Percentiles rank a stretch among this genome's conserved stretches.
Evolutionary conservation across 2,329 filamentous ascomycete genomes (phyloP).

Genomic region (Calonectria crousiana): DNA sequence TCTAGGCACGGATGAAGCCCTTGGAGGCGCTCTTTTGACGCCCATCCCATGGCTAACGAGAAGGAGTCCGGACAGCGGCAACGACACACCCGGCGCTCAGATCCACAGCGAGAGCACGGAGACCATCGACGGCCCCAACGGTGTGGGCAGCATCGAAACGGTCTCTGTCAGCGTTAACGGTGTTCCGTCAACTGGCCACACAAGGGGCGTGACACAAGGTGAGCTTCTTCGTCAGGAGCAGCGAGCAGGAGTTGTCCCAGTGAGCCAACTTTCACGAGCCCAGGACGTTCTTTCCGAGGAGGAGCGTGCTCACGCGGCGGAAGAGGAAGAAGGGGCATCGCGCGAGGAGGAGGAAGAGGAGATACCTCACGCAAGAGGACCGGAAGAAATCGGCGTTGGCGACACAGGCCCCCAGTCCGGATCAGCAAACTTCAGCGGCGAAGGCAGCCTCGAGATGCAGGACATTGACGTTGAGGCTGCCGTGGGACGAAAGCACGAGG

Average conservation of each 20-base stretch:
- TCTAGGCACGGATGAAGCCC: conserved; percentile 86
- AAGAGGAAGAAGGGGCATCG: conserved; percentile 48
- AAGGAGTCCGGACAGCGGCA: conserved; percentile 47
- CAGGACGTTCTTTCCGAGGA: conserved; percentile 49
- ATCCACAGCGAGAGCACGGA: conserved; percentile 80
- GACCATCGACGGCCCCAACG: conserved; percentile 85
- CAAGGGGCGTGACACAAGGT: conserved; percentile 80
- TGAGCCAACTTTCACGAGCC: conserved; percentile 67
- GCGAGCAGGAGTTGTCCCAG: conserved; percentile 81
- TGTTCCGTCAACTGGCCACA: conserved; percentile 64
- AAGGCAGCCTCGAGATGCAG: conserved; percentile 60
- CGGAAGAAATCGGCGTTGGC: conserved; percentile 84
- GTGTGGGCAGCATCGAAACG: conserved; percentile 83
- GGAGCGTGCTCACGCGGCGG: conserved; percentile 42
- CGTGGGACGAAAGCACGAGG: conserved; percentile 64
- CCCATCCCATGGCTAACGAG: conserved; percentile 89
- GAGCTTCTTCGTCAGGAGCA: conserved; percentile 90
- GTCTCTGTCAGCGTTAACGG: conserved; percentile 83
- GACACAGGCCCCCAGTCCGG: conserved; percentile 83
- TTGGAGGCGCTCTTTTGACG: conserved; percentile 91
- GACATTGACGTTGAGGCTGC: conserved; percentile 72
- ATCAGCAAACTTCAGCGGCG: conserved; percentile 54
- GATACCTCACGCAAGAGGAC: conserved; percentile 86
- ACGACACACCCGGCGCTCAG: conserved; percentile 51
- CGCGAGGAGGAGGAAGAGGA: conserved; percentile 62